phyloP scores from a whole-genome alignment of 2,329 filamentous ascomycete genomes.

The Colletotrichum cordylinicola region DNA sequence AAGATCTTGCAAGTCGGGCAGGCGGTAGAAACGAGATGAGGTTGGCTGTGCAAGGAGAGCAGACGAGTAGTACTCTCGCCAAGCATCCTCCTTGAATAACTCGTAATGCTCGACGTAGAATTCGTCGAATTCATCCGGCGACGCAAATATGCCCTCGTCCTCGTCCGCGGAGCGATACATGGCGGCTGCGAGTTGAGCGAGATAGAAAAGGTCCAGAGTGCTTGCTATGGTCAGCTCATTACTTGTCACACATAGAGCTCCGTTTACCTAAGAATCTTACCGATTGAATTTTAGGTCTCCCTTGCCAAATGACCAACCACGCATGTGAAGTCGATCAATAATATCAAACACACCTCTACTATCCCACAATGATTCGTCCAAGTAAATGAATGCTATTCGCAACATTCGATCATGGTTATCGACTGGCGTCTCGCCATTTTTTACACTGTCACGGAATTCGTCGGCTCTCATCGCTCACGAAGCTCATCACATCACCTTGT shows the following conservation, averaged over 20 bases:
- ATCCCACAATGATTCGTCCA: background rate
- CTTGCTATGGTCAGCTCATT: background rate
- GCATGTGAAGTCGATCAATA: conserved; percentile 13
- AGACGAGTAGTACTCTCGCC: background rate
- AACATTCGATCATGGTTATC: conserved; percentile 6
- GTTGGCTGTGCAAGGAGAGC: conserved; percentile 26
- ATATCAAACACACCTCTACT: conserved; percentile 7
- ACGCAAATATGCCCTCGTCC: background rate
- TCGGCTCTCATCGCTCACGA: conserved; percentile 2
- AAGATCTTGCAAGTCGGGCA: conserved; percentile 16
- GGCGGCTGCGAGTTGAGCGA: conserved; percentile 13
- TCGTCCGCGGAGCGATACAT: conserved; percentile 11
- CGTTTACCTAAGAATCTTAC: background rate
- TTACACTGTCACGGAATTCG: background rate
- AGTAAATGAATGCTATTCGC: conserved; percentile 20
- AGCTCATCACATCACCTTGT: background rate
- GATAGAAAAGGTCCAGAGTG: conserved; percentile 21
- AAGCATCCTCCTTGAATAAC: background rate
- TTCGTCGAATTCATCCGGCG: background rate
- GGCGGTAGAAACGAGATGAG: conserved; percentile 15
- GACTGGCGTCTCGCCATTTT: background rate
- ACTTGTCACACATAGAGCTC: background rate
- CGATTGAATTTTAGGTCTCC: conserved; percentile 9
- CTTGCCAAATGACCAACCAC: conserved; percentile 11
- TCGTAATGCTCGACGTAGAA: conserved; percentile 9